These are phyloP conservation scores for Reutealis trisperma DNA, from an alignment of 345 rosid species.

Conservation along the genomic window DNA sequence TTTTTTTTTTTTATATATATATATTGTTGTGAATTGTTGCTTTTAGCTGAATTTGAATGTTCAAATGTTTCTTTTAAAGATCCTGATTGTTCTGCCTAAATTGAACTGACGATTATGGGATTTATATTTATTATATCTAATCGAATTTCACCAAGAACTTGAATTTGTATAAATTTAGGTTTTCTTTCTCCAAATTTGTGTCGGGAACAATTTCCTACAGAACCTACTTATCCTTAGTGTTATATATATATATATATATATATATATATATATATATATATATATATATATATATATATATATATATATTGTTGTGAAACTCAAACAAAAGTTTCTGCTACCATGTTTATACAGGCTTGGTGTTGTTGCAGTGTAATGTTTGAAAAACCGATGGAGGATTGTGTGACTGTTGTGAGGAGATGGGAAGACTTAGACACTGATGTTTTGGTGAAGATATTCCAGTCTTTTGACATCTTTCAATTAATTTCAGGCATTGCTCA, in stretches of 20 bases:
- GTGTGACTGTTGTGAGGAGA: conserved; percentile 39
- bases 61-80: not conserved
- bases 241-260: too few species aligned
- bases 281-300: too few species aligned
- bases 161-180: not conserved
- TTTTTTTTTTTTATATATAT: too few species aligned
- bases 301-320: too few species aligned
- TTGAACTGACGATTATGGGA: too few species aligned
- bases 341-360: not conserved
- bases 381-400: conserved; percentile 46
- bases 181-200: not conserved
- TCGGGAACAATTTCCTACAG: not conserved
- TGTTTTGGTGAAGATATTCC: conserved; percentile 65
- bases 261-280: too few species aligned
- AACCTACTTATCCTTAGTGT: not conserved
- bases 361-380: not conserved
- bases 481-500: conserved; percentile 66
- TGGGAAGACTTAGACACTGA: conserved; percentile 87
- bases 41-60: not conserved
- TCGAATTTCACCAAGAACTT: not conserved
- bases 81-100: too few species aligned
- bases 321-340: not conserved
- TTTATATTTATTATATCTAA: too few species aligned
- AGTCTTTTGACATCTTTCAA: conserved; percentile 53
- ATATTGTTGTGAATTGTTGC: not conserved